These are phyloP conservation scores for Colletotrichum sp. DNA, from an alignment of 2,329 filamentous ascomycete species.

Conservation along the genomic window DNA sequence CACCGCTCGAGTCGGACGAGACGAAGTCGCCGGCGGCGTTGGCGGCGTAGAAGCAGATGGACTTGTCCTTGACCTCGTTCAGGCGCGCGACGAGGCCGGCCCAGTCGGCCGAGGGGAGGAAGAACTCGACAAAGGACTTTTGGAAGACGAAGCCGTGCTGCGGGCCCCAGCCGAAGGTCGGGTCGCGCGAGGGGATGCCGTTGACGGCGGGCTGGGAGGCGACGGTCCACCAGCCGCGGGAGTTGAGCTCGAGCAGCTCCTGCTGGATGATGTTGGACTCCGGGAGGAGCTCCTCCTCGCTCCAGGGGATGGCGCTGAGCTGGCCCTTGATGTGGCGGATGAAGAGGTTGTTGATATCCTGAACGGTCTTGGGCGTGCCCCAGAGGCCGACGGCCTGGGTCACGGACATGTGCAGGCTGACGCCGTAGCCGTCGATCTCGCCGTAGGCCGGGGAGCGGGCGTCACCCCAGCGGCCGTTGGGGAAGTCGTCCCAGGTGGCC, in stretches of 20 bases:
- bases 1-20: slow-evolving; percentile 64
- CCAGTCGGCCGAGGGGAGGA: slow-evolving; percentile 80
- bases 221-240: slow-evolving; percentile 92
- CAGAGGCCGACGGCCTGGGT: slow-evolving; percentile 83
- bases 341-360: slow-evolving; percentile 83
- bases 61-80: slow-evolving; percentile 62
- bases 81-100: slow-evolving; percentile 57
- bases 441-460: slow-evolving; percentile 92
- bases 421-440: slow-evolving; percentile 97
- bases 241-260: slow-evolving; percentile 78
- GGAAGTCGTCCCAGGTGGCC: slow-evolving; percentile 98
- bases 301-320: slow-evolving; percentile 88
- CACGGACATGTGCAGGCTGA: slow-evolving; percentile 91
- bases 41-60: slow-evolving; percentile 86
- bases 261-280: slow-evolving; percentile 84
- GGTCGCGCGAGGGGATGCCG: slow-evolving; percentile 76
- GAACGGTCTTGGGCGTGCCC: slow-evolving; percentile 73
- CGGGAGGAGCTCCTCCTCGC: slow-evolving; percentile 82
- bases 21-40: slow-evolving; percentile 81
- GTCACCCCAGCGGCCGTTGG: slow-evolving; percentile 95
- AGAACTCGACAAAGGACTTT: slow-evolving; percentile 98
- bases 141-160: slow-evolving; percentile 95
- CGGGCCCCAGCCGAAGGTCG: slow-evolving; percentile 92
- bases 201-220: slow-evolving; percentile 96
- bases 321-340: slow-evolving; percentile 80